Evolutionary conservation across 345 rosid species (phyloP), one percentile per base, ranked within the genome.

Genomic region (Carallia pectinifolia): DNA sequence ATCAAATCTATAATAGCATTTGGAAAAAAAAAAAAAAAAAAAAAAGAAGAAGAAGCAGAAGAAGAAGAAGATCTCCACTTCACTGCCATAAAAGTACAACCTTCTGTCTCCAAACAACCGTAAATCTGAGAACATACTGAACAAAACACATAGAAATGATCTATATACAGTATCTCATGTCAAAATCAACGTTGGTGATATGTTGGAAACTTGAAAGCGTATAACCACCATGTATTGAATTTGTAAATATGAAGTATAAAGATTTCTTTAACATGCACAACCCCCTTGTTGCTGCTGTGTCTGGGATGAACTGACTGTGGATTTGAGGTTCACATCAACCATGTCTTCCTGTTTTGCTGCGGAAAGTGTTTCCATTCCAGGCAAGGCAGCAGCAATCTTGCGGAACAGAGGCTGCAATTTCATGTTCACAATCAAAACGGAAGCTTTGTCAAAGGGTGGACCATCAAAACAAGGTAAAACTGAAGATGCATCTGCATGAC

Each of bases 311-410:
- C 84, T 88, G 70, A 76, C 82, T 0, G 90, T 83, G 1, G 97
- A 69, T 82, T 88, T 94, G 40, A 91, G 85, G 84, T 91, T 94
- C 72, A 91, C 97, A 66, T 94, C 98, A 30, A 91, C 97, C 98
- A 94, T 94, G 81, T 94, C 97, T 78, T 86, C 98, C 71, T 88
- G 92, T 72, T 87, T 91, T 4, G 96, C 79, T 16, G 98, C 87
- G 7, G 96, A 85, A 63, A 94, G 87, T 1, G 93, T 83, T 78
- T 94, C 98, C 97, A 95, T 91, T 58, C 99, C 97, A n/a, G 99
- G 97, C 76, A 95, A 83, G 44, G 97, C 97, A 6, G 93, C 93
- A 16, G 99, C 89, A 34, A 95, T 91, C 87, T 95, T 91, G 69
- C 97, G 92, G 80, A 91, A 95, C 2, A 95, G 74, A 55, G 99